Evolutionary conservation across 2,329 filamentous ascomycete genomes (phyloP).

Genomic region (Lachnellula hyalina): DNA sequence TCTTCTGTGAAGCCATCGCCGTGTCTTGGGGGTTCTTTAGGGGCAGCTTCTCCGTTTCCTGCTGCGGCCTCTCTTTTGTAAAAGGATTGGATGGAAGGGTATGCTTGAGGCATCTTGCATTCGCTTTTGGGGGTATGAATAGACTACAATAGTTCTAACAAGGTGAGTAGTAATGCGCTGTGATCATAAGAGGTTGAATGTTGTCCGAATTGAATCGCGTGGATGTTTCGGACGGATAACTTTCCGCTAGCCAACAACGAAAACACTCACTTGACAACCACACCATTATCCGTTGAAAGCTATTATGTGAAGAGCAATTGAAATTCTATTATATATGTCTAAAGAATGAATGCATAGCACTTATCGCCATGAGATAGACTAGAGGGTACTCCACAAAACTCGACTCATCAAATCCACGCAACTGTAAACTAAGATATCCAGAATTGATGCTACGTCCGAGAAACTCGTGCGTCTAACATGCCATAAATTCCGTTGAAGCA

Average conservation of each 20-base stretch:
- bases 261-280: background rate
- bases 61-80: constrained; percentile 19
- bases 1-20: constrained; percentile 50
- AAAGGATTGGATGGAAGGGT: constrained; percentile 29
- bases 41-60: constrained; percentile 1
- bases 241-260: background rate
- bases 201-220: background rate
- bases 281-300: background rate
- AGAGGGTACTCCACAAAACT: constrained; percentile 4
- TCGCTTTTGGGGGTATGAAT: too few relatives aligned
- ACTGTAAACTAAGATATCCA: background rate
- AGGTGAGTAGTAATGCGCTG: background rate
- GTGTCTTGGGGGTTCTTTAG: constrained; percentile 11
- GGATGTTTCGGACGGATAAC: background rate
- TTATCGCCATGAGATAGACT: constrained; percentile 27
- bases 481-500: background rate
- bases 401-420: background rate
- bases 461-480: background rate
- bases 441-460: background rate
- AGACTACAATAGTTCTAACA: background rate
- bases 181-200: background rate
- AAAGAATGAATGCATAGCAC: constrained; percentile 30
- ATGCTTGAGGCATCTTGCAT: constrained; percentile 13
- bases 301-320: constrained; percentile 16
- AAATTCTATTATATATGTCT: constrained; percentile 18